A percentile compares a stretch with the other conserved stretches of the same genome.
Evolutionary conservation across 345 rosid species (phyloP).

Genomic region (Aethionema arabicum): DNA sequence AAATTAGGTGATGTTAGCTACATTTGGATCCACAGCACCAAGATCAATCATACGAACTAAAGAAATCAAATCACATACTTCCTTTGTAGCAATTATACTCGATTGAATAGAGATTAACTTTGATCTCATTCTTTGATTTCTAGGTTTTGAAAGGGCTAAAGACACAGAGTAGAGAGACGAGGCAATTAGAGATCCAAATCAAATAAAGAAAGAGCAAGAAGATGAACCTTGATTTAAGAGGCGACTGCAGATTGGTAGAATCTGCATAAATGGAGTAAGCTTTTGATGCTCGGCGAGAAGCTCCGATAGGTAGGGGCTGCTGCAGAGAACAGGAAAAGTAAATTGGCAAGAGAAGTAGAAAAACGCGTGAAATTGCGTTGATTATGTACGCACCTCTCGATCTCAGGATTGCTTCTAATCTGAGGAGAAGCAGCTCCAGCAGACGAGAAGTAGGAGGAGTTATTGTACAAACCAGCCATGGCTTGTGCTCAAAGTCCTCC

Average conservation of each 20-base stretch:
- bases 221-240: conserved; percentile 81
- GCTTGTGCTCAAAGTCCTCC: conserved; percentile 14
- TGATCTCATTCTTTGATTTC: conserved; percentile 15
- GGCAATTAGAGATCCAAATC: conserved; percentile 27
- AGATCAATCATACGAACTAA: neutral
- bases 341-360: conserved; percentile 8
- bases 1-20: conserved; percentile 10
- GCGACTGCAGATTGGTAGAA: conserved; percentile 89
- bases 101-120: neutral
- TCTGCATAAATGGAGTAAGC: conserved; percentile 89
- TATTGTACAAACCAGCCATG: conserved; percentile 96
- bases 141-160: conserved; percentile 5
- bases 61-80: conserved; percentile 6
- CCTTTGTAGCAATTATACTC: too few relatives aligned
- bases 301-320: conserved; percentile 79
- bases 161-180: neutral
- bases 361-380: too few relatives aligned
- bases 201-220: conserved; percentile 19
- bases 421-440: conserved; percentile 98
- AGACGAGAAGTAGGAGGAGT: conserved; percentile 83
- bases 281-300: conserved; percentile 92
- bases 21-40: neutral
- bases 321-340: neutral
- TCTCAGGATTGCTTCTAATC: conserved; percentile 93
- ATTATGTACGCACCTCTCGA: conserved; percentile 58